Evolutionary conservation across 176 grass and related monocot genomes (phyloP).

Genomic region (Bonia amplexicaulis): DNA sequence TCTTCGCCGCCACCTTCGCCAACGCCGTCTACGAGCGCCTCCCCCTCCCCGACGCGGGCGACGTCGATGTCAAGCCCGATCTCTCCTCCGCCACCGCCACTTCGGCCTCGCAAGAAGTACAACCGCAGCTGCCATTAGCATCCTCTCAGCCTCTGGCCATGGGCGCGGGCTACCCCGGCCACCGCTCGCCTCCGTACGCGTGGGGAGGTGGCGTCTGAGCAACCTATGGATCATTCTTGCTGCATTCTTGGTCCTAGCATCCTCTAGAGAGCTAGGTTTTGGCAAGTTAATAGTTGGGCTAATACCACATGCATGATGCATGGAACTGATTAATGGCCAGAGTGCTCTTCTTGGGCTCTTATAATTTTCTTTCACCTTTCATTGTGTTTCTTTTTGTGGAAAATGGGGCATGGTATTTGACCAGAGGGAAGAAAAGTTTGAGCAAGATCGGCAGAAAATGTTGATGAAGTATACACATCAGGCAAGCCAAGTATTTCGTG

Average conservation of each 20-base stretch:
- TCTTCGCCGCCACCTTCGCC: constrained; percentile 53
- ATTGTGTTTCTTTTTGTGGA: constrained; percentile 17
- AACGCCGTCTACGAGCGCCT: constrained; percentile 67
- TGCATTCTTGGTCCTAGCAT: constrained; percentile 42
- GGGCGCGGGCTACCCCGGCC: constrained; percentile 10
- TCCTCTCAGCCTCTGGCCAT: constrained; percentile 16
- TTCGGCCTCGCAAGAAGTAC: constrained; percentile 4
- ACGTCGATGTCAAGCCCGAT: constrained; percentile 42
- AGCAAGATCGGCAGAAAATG: background rate
- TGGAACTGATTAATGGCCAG: constrained; percentile 23
- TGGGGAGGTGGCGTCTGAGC: constrained; percentile 36
- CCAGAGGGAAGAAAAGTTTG: background rate
- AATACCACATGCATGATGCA: constrained; percentile 28
- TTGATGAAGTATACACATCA: background rate
- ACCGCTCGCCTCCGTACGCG: constrained; percentile 43
- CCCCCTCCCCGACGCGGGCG: constrained; percentile 33
- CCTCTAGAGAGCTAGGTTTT: constrained; percentile 41
- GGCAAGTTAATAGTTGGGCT: constrained; percentile 19
- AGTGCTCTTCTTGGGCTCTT: constrained; percentile 25
- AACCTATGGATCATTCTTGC: background rate
- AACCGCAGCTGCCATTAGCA: background rate
- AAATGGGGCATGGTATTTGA: background rate
- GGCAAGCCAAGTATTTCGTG: background rate
- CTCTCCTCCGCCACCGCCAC: constrained; percentile 16
- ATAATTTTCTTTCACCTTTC: constrained; percentile 26